Base-by-base conservation (phyloP, 768 basidiomycete genomes). In the Rhodotorula babjevae region DNA sequence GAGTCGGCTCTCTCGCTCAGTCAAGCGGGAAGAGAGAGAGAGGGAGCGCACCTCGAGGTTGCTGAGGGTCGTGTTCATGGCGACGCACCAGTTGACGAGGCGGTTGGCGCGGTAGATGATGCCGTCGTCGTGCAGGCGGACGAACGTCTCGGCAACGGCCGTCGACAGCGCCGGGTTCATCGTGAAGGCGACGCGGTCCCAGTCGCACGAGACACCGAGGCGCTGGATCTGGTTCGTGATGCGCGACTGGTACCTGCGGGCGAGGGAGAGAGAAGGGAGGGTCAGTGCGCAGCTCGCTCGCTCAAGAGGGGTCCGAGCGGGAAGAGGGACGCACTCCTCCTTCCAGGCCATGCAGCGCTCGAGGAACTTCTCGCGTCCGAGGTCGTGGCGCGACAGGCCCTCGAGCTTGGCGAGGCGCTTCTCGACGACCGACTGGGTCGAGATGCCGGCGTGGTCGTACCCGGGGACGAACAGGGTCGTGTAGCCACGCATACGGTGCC, bases 381-480 rank as follows among this genome's bases (percentile, higher is more conserved):
- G 86, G 80, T 98, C 92, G 80, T 97, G 93, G 65, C 95, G 84
- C 4, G 90, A 91, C 81, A 88, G 84, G 3, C 92, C 91, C 47
- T 88, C 85, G 1, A 86, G 81, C 82, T 95, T 99, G 83, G 87
- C 90, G 47, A 98, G 79, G 27, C 93, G 86, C 81, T 92, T 93
- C 81, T 98, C 96, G 2, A 98, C 95, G 25, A 99, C 95, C 58
- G 91, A 91, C 82, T 99, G 96, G 0, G 96, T 98, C 0, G 94
- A 94, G 72, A 99, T 98, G 68, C 95, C 94, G 0, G 96, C 96
- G 78, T 99, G 96, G 81, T 99, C 96, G 79, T 94, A 99, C 25
- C 96, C 96, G 0, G 96, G 96, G 4, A 88, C 86, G 79, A 90
- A 98, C 1, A 98, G 84, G 0, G 90, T 89, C 18, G 91, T 92